Evolutionary conservation across 495 filamentous ascomycete species (phyloP).

Genomic region (Aspergillus nanangensis): DNA sequence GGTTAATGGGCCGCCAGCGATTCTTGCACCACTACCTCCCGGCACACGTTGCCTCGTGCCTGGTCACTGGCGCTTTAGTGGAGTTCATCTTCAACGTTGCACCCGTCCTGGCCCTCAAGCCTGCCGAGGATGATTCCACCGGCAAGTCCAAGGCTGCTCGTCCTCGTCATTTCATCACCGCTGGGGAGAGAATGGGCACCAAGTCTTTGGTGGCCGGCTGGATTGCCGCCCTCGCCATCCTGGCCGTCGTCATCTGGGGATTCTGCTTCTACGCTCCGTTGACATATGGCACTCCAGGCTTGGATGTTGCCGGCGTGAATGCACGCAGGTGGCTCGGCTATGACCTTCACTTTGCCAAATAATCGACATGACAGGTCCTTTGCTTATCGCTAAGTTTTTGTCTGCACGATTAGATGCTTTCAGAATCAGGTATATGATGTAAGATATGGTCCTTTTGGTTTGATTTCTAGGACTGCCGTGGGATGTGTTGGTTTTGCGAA

Average conservation of each 20-base stretch:
- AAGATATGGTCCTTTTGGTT: too few species aligned
- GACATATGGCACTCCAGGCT: constrained; percentile 93
- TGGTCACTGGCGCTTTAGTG: constrained; percentile 91
- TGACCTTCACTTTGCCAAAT: constrained; percentile 98
- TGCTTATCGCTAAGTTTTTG: neutral
- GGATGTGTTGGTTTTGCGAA: too few species aligned
- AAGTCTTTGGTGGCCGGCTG: constrained; percentile 75
- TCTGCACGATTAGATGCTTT: neutral
- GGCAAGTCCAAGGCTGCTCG: constrained; percentile 33
- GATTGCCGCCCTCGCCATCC: constrained; percentile 68
- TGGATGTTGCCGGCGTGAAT: constrained; percentile 73
- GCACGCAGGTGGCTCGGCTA: constrained; percentile 94
- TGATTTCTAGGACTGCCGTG: too few species aligned
- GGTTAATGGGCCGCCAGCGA: constrained; percentile 70
- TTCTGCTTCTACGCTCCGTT: constrained; percentile 93
- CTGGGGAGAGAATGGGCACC: constrained; percentile 73
- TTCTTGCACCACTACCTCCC: constrained; percentile 79
- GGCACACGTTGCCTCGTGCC: constrained; percentile 84
- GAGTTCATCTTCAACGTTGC: constrained; percentile 96
- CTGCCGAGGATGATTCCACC: constrained; percentile 43
- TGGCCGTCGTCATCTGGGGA: constrained; percentile 64
- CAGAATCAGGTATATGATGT: too few species aligned
- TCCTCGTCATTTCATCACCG: constrained; percentile 53
- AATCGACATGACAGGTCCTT: constrained; percentile 19
- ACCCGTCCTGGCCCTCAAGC: constrained; percentile 47